phyloP scores from a whole-genome alignment of 2,329 filamentous ascomycete genomes.

The Raffaelea arxii region DNA sequence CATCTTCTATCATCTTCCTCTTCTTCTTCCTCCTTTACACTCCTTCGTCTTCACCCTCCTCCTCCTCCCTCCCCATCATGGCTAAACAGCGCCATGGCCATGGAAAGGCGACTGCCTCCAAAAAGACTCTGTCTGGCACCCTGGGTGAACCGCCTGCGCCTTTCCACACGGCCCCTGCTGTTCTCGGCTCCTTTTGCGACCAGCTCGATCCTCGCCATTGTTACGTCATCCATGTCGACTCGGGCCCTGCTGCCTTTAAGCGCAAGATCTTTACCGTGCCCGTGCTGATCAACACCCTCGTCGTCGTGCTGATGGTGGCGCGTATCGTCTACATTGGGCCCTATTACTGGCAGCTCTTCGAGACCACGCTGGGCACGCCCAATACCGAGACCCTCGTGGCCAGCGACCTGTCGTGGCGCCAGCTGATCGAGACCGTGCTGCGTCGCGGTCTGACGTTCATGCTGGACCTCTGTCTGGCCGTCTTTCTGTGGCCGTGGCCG shows the following conservation, averaged over 20 bases:
- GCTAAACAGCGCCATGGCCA: slow-evolving; percentile 15
- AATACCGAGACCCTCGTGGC: slow-evolving; percentile 59
- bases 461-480: slow-evolving; percentile 60
- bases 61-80: slow-evolving; percentile 2
- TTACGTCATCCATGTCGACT: slow-evolving; percentile 80
- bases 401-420: slow-evolving; percentile 41
- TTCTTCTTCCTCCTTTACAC: neutral
- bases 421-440: slow-evolving; percentile 46
- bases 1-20: neutral
- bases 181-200: slow-evolving; percentile 55
- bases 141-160: slow-evolving; percentile 42
- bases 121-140: slow-evolving; percentile 6
- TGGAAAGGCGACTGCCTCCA: slow-evolving; percentile 22
- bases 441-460: slow-evolving; percentile 57
- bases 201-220: slow-evolving; percentile 59
- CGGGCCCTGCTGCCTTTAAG: slow-evolving; percentile 60
- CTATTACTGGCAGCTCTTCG: slow-evolving; percentile 60
- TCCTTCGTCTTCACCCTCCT: neutral
- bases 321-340: slow-evolving; percentile 61
- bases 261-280: slow-evolving; percentile 75
- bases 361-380: slow-evolving; percentile 53
- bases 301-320: slow-evolving; percentile 55
- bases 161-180: slow-evolving; percentile 56
- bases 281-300: slow-evolving; percentile 61
- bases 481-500: slow-evolving; percentile 66